A percentile compares a stretch with the other conserved stretches of the same genome.
Evolutionary conservation across 2,329 filamentous ascomycete genomes (phyloP).

Genomic region (Massarina eburnea): DNA sequence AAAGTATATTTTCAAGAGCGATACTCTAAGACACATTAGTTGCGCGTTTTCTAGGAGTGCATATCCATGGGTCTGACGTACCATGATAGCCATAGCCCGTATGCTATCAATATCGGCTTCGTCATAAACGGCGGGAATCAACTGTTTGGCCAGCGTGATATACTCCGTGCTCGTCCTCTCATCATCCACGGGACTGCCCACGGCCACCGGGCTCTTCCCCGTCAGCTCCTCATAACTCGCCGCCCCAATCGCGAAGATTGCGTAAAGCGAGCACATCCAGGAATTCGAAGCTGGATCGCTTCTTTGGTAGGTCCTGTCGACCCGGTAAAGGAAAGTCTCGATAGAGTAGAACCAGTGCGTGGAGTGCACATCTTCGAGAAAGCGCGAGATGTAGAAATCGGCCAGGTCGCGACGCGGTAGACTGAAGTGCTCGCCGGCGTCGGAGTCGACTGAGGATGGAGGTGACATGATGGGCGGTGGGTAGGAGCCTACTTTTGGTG

Average conservation of each 20-base stretch:
- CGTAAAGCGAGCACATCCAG: constrained; percentile 42
- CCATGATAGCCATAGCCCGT: constrained; percentile 38
- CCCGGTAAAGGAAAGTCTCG: constrained; percentile 32
- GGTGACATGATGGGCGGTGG: constrained; percentile 28
- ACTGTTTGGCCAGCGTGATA: constrained; percentile 34
- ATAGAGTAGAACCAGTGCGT: constrained; percentile 42
- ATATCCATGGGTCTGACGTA: constrained; percentile 11
- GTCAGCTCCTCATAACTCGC: constrained; percentile 21
- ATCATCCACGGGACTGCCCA: constrained; percentile 20
- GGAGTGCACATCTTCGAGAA: constrained; percentile 40
- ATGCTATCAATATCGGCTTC: constrained; percentile 43
- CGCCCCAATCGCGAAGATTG: constrained; percentile 39
- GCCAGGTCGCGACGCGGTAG: constrained; percentile 34
- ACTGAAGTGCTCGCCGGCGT: constrained; percentile 23
- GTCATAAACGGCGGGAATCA: constrained; percentile 37
- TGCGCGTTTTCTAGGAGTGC: background rate
- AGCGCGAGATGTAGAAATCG: constrained; percentile 36
- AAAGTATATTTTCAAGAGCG: constrained; percentile 37
- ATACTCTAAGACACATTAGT: constrained; percentile 30
- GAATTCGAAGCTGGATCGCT: constrained; percentile 25
- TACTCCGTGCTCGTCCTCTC: constrained; percentile 36
- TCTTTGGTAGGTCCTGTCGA: constrained; percentile 36
- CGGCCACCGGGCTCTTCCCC: constrained; percentile 22
- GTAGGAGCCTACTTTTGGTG: constrained; percentile 33
- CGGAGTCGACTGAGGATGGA: constrained; percentile 18